Percentiles rank a stretch among this genome's conserved stretches.
phyloP scores from a whole-genome alignment of 306 rosid species.

The Fragaria ananassa region DNA sequence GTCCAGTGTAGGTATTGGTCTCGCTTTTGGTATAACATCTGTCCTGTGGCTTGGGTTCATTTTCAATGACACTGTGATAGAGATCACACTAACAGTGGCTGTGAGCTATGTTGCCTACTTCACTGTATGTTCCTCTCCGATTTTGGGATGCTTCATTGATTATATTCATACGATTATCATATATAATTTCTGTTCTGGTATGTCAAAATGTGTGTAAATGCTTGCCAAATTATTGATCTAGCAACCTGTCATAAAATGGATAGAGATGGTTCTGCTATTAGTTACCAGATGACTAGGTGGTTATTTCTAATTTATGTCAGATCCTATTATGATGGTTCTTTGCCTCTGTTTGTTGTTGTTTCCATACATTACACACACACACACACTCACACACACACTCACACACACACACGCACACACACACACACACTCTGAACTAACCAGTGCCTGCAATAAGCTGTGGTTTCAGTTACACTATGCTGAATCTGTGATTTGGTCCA shows the following conservation, averaged over 20 bases:
- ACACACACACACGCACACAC: too few species aligned
- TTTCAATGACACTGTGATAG: slow-evolving; percentile 92
- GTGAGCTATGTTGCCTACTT: not conserved
- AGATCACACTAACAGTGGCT: slow-evolving; percentile 48
- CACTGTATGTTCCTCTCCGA: not conserved
- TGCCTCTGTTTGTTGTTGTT: too few species aligned
- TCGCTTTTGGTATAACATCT: slow-evolving; percentile 83
- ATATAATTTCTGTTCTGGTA: slow-evolving; percentile 1
- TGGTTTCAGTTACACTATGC: not conserved
- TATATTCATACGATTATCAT: slow-evolving; percentile 2
- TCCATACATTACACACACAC: too few species aligned
- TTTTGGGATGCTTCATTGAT: slow-evolving; percentile 13
- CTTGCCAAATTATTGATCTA: not conserved
- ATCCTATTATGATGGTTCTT: too few species aligned
- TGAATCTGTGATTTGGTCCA: not conserved
- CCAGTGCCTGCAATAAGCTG: not conserved
- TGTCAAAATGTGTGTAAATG: not conserved
- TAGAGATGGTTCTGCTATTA: not conserved
- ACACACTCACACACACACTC: too few species aligned
- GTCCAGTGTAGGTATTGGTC: slow-evolving; percentile 89
- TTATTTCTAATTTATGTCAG: too few species aligned
- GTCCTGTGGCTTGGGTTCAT: slow-evolving; percentile 88
- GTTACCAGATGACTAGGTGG: not conserved
- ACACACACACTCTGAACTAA: not conserved
- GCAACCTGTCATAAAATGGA: not conserved